Base-by-base conservation (phyloP, 1,139 yeast species). In the Geotrichum candidum region DNA sequence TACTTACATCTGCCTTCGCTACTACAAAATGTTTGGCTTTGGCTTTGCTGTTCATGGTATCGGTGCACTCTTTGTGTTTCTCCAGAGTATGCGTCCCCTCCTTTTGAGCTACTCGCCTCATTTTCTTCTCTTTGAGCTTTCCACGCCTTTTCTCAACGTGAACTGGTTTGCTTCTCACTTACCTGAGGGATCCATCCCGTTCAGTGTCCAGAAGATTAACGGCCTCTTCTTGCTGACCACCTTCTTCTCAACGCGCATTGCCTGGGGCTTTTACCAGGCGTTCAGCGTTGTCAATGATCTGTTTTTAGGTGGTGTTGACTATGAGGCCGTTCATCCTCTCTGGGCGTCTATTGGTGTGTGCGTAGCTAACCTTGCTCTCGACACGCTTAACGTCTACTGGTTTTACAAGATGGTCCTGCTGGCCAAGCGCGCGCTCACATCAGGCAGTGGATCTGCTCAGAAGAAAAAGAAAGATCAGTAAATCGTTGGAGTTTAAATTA, bases 71-170 rank as follows among this genome's bases (percentile, higher is more conserved):
- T 79, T 81, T 64, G 97, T 90, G 54, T 91, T 89, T 72, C 75
- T 77, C 33, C 82, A 85, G 67, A 83, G 86, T 25, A 72, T 84
- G 62, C 77, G 84, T 62, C 95, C 96, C 23, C 90, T 90, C 82
- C 82, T 90, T 66, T 80, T 86, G 72, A 90, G 90, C 70, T 92
- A 90, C 80, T 85, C 90, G 22, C 95, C 96, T 0, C 84, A 86
- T 10, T 94, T 94, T 75, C 80, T 94, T 69, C 70, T 90, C 64
- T 94, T 94, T 76, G 99, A 94, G 76, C 80, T 88, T 63, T 89
- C 96, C 25, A 94, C 97, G 9, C 98, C 99, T 13, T 92, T 92
- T 72, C 85, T 94, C 63, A 92, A 94, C 76, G 74, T 91, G 66
- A 88, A 96, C 76, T 92, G 97, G 97, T 87, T 89, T 72, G 89